A percentile compares a stretch with the other conserved stretches of the same genome.
Evolutionary conservation across 208 protist species (phyloP).

Genomic region (Trypanosomatidae sp.): DNA sequence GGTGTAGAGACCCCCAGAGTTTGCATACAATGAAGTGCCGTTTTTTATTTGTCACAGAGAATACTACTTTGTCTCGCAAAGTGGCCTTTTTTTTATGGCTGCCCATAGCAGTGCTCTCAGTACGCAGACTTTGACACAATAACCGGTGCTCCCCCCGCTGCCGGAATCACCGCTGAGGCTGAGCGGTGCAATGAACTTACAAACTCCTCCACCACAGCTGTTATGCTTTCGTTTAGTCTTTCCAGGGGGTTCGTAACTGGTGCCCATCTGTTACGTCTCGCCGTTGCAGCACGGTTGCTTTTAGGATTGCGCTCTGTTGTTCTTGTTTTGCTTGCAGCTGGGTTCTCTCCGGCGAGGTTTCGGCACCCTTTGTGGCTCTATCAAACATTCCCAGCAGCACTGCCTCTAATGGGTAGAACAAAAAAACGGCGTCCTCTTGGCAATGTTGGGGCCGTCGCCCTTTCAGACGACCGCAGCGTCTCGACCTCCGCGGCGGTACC

Average conservation of each 20-base stretch:
- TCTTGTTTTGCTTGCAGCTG: neutral
- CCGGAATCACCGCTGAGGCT: neutral
- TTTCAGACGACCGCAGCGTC: neutral
- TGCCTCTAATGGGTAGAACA: slow-evolving; percentile 6
- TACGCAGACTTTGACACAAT: neutral
- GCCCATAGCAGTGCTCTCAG: neutral
- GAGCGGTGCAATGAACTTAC: neutral
- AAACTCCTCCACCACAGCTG: slow-evolving; percentile 4
- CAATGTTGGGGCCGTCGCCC: neutral
- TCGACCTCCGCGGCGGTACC: neutral
- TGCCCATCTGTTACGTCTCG: slow-evolving; percentile 8
- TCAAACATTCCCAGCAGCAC: slow-evolving; percentile 14
- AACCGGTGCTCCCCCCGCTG: neutral
- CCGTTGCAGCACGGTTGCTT: slow-evolving; percentile 9
- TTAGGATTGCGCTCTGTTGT: slow-evolving; percentile 3
- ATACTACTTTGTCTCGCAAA: neutral
- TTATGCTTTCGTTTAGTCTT: slow-evolving; percentile 1
- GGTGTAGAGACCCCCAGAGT: neutral
- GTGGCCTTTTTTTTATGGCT: neutral
- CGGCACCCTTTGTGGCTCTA: neutral
- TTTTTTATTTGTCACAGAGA: slow-evolving; percentile 6
- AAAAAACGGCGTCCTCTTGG: slow-evolving; percentile 1
- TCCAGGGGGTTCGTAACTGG: slow-evolving; percentile 9
- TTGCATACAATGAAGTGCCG: neutral
- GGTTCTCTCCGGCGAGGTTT: neutral